Conservation (phyloP, 305 asterid genomes). For the Galium porrigens region DNA sequence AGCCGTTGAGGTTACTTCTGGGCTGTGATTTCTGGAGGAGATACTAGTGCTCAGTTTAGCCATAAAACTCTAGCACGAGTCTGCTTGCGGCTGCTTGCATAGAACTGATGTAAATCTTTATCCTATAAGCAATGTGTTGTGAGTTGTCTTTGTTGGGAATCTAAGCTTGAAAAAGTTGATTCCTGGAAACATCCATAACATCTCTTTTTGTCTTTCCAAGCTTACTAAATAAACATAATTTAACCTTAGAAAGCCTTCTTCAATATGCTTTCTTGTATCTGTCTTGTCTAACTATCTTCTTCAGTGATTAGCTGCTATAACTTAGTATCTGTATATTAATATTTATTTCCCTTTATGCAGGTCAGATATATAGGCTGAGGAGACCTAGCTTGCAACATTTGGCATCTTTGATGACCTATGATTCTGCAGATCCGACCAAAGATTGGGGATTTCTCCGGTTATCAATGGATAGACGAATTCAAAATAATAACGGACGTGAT, state of each 20-base stretch:
- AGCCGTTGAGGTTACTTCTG: background rate
- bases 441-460: conserved; percentile 69
- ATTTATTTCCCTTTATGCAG: conserved; percentile 28
- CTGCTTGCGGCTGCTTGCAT: background rate
- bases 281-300: background rate
- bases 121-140: background rate
- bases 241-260: background rate
- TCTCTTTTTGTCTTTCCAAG: background rate
- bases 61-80: background rate
- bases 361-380: conserved; percentile 61
- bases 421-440: conserved; percentile 71
- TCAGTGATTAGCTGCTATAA: background rate
- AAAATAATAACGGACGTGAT: conserved; percentile 20
- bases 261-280: background rate
- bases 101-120: background rate
- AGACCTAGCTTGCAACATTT: conserved; percentile 61
- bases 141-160: background rate
- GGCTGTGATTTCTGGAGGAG: background rate
- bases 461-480: conserved; percentile 23
- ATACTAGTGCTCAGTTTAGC: background rate
- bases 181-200: conserved; percentile 1
- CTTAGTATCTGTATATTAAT: background rate
- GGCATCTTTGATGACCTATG: conserved; percentile 44
- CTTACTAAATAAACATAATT: background rate
- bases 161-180: background rate